Evolutionary conservation across 2,329 filamentous ascomycete species (phyloP), one percentile per base, ranked within the genome.

Genomic region (Coccinonectria pachysandricola): DNA sequence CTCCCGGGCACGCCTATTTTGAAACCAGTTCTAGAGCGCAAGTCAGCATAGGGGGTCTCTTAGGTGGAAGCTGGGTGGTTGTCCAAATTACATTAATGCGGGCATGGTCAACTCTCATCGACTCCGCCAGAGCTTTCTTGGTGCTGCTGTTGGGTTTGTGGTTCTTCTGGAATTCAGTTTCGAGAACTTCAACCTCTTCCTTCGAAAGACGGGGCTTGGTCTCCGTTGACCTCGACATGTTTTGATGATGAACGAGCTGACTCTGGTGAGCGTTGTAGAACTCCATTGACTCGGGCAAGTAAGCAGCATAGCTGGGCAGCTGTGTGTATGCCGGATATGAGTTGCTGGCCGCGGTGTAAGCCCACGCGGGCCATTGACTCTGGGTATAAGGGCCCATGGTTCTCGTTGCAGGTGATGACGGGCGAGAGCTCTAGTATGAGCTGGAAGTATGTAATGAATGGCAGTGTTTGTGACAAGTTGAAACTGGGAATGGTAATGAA

Each of bases 11-110:
- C 74, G 64, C 32, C 74, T 60, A 46, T 79, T 79, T 40, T 79
- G 74, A 44, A 79, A 79, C 74, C 74, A 79, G 46, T 79, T 79
- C 73, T 78, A 27, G n/a, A 7, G 8, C 21, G 8, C n/a, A 10
- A 17, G 49, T 62, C 44, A 60, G 54, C 32, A 12, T 9, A n/a
- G 5, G n/a, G 5, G n/a, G 24, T 7, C 17, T 8, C 19, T 18
- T 16, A 14, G 11, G 11, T 18, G 12, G 6, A 16, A 15, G 15
- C 11, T 9, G 7, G 19, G 30, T 12, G n/a, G n/a, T n/a, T n/a
- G n/a, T n/a, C n/a, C n/a, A 10, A 54, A 56, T 39, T 53, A 77
- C 73, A 43, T 78, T 78, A 37, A 78, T 76, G 36, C 72, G 62
- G 11, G 72, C 65, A 37, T 73, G 62, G 37, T 77, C 72, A n/a